Base-by-base conservation (phyloP, 805 yeast genomes). In the Pichia manshurica region DNA sequence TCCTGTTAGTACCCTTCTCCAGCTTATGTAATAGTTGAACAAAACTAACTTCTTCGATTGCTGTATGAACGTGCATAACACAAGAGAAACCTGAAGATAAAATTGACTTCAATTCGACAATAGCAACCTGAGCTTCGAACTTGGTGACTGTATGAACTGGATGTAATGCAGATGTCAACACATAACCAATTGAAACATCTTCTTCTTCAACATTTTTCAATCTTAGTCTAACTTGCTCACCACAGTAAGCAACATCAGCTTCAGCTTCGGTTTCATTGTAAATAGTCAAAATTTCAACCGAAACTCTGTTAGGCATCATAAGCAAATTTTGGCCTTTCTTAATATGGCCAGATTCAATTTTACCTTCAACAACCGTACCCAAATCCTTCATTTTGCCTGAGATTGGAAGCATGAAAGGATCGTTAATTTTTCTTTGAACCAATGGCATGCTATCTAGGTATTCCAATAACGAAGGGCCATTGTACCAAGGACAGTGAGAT, bases 51-150 rank as follows among this genome's bases (percentile, higher is more conserved):
- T 93, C 99, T 71, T 93, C 98, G 58, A 91, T 89, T 47, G 98
- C 98, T 44, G 98, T 88, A 73, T 93, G 99, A 59, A 93, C 84
- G 64, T 93, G 99, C 96, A 93, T 91, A 47, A 93, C 97, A 78
- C 98, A 93, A 13, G 96, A 82, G 74, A 82, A 93, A 48, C 99
- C 99, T 44, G 95, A 82, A 4, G 99, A 87, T 62, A 93, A 74
- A 62, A 93, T 93, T 17, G 96, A 85, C 71, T 87, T 89, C 68
- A 93, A 80, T 72, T 93, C 99, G 50, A 93, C 96, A 69, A 93
- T 87, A 47, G 97, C 98, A 55, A 93, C 79, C 69, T 91, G 96
- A 5, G 98, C 98, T 71, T 88, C 96, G 64, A 93, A 93, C 57
- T 76, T 79, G 21, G 95, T 84, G 39, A 87, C 95, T 28, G 95